A percentile compares a stretch with the other conserved stretches of the same genome.
phyloP scores from a whole-genome alignment of 2,329 filamentous ascomycete genomes.

The Aspergillaceae sp. region DNA sequence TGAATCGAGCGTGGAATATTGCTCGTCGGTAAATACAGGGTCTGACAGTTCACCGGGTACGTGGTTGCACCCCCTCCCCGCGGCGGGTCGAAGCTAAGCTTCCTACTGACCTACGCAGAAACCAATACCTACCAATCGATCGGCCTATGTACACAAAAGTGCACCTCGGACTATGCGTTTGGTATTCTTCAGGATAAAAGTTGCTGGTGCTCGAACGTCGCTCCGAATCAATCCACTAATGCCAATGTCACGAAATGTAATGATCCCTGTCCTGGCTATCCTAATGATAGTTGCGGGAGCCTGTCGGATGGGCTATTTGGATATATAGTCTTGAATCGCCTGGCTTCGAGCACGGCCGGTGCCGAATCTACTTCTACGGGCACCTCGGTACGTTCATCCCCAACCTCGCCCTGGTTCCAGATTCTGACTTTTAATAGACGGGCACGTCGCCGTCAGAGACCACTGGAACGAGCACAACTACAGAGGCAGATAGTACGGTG shows the following conservation, averaged over 20 bases:
- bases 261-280: constrained; percentile 39
- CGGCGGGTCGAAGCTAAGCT: too few species aligned
- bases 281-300: constrained; percentile 39
- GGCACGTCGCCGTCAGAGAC: constrained; percentile 3
- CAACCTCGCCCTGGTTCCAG: not conserved
- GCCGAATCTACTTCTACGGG: constrained; percentile 13
- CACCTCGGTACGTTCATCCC: constrained; percentile 18
- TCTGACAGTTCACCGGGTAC: too few species aligned
- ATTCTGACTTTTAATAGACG: not conserved
- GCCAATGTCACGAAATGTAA: constrained; percentile 27
- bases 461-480: constrained; percentile 5
- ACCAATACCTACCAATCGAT: constrained; percentile 37
- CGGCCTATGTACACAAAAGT: constrained; percentile 34
- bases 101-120: constrained; percentile 20
- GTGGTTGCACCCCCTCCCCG: too few species aligned
- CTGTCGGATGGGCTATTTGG: constrained; percentile 31
- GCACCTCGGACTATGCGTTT: constrained; percentile 36
- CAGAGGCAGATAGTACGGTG: constrained; percentile 1
- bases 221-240: constrained; percentile 29
- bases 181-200: constrained; percentile 38
- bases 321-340: constrained; percentile 33
- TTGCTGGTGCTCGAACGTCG: constrained; percentile 44
- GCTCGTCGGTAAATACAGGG: too few species aligned
- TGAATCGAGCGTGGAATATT: too few species aligned
- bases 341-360: constrained; percentile 25